These are phyloP conservation scores for Verbascum thapsus DNA, from an alignment of 257 asterid species.

Conservation along the genomic window DNA sequence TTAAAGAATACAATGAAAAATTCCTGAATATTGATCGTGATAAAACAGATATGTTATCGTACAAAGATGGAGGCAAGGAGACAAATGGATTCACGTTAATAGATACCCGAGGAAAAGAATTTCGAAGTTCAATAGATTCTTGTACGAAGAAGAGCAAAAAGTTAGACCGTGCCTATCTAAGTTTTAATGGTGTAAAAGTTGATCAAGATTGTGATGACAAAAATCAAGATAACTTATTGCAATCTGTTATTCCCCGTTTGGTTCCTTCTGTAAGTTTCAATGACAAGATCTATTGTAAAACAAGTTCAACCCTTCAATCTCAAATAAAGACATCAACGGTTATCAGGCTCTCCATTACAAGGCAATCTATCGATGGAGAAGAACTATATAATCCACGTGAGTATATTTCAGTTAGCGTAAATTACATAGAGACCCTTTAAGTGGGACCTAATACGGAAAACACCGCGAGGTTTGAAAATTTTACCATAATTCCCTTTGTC, in stretches of 20 bases:
- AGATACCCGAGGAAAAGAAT: slow-evolving; percentile 47
- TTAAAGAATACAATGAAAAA: slow-evolving; percentile 47
- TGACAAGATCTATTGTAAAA: slow-evolving; percentile 40
- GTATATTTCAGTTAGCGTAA: slow-evolving; percentile 29
- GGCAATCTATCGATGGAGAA: slow-evolving; percentile 65
- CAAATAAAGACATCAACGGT: slow-evolving; percentile 71
- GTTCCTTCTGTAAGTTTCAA: slow-evolving; percentile 50
- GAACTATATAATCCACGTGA: slow-evolving; percentile 53
- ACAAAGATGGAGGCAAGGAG: slow-evolving; percentile 51
- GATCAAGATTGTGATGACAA: slow-evolving; percentile 43
- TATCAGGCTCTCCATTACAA: slow-evolving; percentile 72
- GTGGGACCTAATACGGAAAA: neutral
- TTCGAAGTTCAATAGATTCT: slow-evolving; percentile 39
- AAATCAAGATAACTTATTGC: slow-evolving; percentile 37
- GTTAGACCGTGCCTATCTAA: slow-evolving; percentile 44
- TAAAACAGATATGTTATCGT: slow-evolving; percentile 37
- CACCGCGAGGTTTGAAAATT: too few species aligned
- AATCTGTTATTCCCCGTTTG: slow-evolving; percentile 45
- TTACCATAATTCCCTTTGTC: too few species aligned
- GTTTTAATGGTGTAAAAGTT: slow-evolving; percentile 45
- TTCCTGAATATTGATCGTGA: slow-evolving; percentile 38
- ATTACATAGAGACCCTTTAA: neutral
- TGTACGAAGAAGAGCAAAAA: slow-evolving; percentile 39
- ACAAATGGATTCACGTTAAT: slow-evolving; percentile 44
- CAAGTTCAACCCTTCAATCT: slow-evolving; percentile 41